Base-by-base conservation (phyloP, 805 yeast species). In the Candida insectorum region DNA sequence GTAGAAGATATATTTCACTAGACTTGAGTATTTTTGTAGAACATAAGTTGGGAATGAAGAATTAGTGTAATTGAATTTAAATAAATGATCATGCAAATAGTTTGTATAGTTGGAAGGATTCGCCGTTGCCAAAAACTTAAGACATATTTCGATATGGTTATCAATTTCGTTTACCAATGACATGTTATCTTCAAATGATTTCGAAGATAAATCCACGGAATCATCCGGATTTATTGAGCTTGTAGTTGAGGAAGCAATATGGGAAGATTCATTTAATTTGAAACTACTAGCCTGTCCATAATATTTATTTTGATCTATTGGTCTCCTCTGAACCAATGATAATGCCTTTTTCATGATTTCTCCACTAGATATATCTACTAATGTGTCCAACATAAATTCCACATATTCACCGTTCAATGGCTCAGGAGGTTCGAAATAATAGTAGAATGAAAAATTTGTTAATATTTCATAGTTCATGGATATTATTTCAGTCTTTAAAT, bases 121-220 rank as follows among this genome's bases (percentile, higher is more conserved):
- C 3, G 71, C 52, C 1, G 62, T 52, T 1, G 70, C 65, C 9
- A 66, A 38, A 33, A 51, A 65, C 28, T 62, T 51, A 26, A 63
- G 43, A 14, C 60, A 48, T 10, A 53, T 36, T 39, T 56, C 61
- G 12, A 58, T 41, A 33, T 56, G 47, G n/a, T 36, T 32, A 44
- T 66, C 71, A 26, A 66, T 60, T 20, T 59, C 62, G 9, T 43
- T 43, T 2, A 43, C 33, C 6, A 33, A 25, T 12, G 13, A 16
- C 5, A 22, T 8, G 14, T 26, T 17, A 8, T 7, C 18, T 15
- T 26, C 11, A 26, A 26, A 12, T 26, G 25, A 18, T n/a, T n/a
- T 6, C n/a, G 24, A 13, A 8, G 22, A 21, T 9, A 26, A 33
- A 16, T 30, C 37, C 5, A 28, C 17, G 6, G 31, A 28, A 15